These are phyloP conservation scores for Coemansia sp. DNA, from an alignment of 192 early-diverging fungal genomes.

Conservation along the genomic window DNA sequence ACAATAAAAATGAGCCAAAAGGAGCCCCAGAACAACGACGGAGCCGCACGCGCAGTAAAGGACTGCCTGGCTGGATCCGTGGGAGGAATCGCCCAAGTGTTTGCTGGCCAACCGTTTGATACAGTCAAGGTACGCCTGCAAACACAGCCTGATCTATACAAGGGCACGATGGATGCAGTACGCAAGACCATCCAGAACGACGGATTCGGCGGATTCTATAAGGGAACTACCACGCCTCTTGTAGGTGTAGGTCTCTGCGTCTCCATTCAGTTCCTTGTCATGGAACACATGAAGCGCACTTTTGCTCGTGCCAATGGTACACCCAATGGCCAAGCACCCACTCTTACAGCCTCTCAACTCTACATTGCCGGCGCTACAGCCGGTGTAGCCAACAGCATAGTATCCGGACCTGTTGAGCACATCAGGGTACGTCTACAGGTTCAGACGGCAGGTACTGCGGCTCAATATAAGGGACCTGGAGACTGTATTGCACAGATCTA, in stretches of 20 bases:
- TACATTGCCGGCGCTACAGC: slow-evolving; percentile 81
- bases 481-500: slow-evolving; percentile 85
- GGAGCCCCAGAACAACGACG: slow-evolving; percentile 12
- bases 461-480: slow-evolving; percentile 67
- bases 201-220: slow-evolving; percentile 82
- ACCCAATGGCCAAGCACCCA: slow-evolving; percentile 30
- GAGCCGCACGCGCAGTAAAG: slow-evolving; percentile 61
- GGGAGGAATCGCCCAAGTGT: slow-evolving; percentile 73
- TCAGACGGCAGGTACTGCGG: slow-evolving; percentile 62
- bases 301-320: slow-evolving; percentile 61
- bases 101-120: slow-evolving; percentile 78
- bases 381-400: slow-evolving; percentile 84
- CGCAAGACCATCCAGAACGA: slow-evolving; percentile 78
- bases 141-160: slow-evolving; percentile 82
- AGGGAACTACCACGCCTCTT: slow-evolving; percentile 91
- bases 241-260: slow-evolving; percentile 94
- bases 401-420: slow-evolving; percentile 94
- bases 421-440: slow-evolving; percentile 94
- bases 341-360: slow-evolving; percentile 73
- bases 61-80: slow-evolving; percentile 72
- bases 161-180: slow-evolving; percentile 82
- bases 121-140: slow-evolving; percentile 90
- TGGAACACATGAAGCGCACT: slow-evolving; percentile 83
- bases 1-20: slow-evolving; percentile 19
- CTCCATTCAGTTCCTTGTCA: slow-evolving; percentile 92